These are phyloP conservation scores for Epichloe uncinata DNA, from an alignment of 2,329 filamentous ascomycete species.

Conservation along the genomic window DNA sequence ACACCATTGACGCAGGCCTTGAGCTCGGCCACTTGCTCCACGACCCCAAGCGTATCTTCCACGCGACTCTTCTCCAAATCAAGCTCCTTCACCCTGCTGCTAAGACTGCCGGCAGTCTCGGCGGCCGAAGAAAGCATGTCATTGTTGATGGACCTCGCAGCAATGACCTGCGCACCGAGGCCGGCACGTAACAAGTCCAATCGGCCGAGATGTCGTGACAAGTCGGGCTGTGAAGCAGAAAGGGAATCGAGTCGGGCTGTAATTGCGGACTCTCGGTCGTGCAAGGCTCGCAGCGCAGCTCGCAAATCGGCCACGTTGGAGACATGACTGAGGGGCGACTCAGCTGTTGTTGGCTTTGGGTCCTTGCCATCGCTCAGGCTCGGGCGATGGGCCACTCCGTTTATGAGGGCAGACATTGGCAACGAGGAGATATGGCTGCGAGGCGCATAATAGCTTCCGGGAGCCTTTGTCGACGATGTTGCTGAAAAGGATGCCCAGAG, in stretches of 20 bases:
- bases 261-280: constrained; percentile 61
- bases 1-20: constrained; percentile 94
- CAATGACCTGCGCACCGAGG: constrained; percentile 74
- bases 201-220: constrained; percentile 74
- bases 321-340: constrained; percentile 48
- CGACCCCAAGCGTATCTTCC: constrained; percentile 77
- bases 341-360: constrained; percentile 13
- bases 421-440: constrained; percentile 21
- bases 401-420: constrained; percentile 35
- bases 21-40: constrained; percentile 92
- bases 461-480: constrained; percentile 5
- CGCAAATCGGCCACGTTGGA: constrained; percentile 68
- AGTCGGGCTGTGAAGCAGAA: constrained; percentile 69
- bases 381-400: constrained; percentile 27
- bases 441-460: constrained; percentile 32
- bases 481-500: not conserved
- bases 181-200: constrained; percentile 83
- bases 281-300: constrained; percentile 60
- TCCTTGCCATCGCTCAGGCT: constrained; percentile 17
- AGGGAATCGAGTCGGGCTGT: constrained; percentile 63
- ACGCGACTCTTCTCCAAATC: constrained; percentile 88
- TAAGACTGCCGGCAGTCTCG: constrained; percentile 72
- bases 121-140: constrained; percentile 82
- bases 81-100: constrained; percentile 71
- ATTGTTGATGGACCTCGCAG: constrained; percentile 72